Percentiles rank a stretch among this genome's conserved stretches.
These are phyloP conservation scores for Penicillium canescens DNA, from an alignment of 495 filamentous ascomycete genomes.

Conservation along the genomic window DNA sequence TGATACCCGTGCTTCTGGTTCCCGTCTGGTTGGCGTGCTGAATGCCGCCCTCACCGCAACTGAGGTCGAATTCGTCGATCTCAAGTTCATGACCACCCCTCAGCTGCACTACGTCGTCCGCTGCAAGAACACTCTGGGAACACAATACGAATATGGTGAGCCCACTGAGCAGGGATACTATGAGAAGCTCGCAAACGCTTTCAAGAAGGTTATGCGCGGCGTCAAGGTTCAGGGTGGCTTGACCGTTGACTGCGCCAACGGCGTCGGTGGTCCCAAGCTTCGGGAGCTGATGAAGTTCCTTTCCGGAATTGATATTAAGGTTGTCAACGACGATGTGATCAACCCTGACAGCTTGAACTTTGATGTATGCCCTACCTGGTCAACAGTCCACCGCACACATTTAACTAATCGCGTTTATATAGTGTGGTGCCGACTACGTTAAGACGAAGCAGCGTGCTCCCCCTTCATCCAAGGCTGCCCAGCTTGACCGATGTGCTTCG, in stretches of 20 bases:
- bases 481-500: conserved; percentile 83
- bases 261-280: conserved; percentile 92
- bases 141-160: conserved; percentile 79
- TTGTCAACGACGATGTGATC: conserved; percentile 89
- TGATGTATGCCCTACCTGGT: conserved; percentile 56
- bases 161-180: conserved; percentile 91
- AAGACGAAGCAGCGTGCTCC: conserved; percentile 95
- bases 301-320: conserved; percentile 73
- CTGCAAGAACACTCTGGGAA: conserved; percentile 87
- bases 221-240: conserved; percentile 69
- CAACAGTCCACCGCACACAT: neutral
- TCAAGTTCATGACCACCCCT: conserved; percentile 87
- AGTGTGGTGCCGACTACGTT: conserved; percentile 96
- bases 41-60: conserved; percentile 74
- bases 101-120: conserved; percentile 96
- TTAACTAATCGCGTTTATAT: conserved; percentile 16
- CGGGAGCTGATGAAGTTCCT: conserved; percentile 83
- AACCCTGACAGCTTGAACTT: conserved; percentile 85
- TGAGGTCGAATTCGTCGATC: conserved; percentile 72
- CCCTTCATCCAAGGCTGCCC: conserved; percentile 71
- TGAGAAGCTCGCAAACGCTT: conserved; percentile 81
- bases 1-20: conserved; percentile 90
- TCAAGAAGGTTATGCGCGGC: conserved; percentile 75
- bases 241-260: conserved; percentile 94
- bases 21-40: conserved; percentile 74